A percentile compares a stretch with the other conserved stretches of the same genome.
These are phyloP conservation scores for Lichtheimia ornata DNA, from an alignment of 371 early-diverging fungal genomes.

Conservation along the genomic window DNA sequence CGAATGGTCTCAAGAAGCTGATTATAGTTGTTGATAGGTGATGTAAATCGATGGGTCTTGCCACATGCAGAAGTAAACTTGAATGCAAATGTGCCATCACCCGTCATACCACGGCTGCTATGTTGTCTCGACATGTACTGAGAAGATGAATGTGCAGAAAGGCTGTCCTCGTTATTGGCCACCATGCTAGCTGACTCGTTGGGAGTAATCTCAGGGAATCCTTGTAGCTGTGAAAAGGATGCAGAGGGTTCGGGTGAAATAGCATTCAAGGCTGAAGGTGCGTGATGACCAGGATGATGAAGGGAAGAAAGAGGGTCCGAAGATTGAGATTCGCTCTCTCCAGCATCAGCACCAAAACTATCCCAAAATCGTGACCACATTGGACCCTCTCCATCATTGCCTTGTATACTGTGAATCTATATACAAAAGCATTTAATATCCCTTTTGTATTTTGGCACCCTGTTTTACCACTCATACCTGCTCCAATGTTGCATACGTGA, in stretches of 20 bases:
- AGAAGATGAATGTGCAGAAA: slow-evolving; percentile 23
- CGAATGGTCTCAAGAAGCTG: slow-evolving; percentile 55
- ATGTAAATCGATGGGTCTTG: slow-evolving; percentile 78
- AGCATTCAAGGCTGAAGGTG: slow-evolving; percentile 16
- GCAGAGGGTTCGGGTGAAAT: slow-evolving; percentile 44
- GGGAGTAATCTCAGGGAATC: slow-evolving; percentile 46
- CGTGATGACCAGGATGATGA: slow-evolving; percentile 21
- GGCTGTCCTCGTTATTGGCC: slow-evolving; percentile 30
- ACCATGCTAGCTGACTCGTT: slow-evolving; percentile 51
- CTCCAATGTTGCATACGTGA: slow-evolving; percentile 83
- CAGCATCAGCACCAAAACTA: slow-evolving; percentile 51
- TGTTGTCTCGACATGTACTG: slow-evolving; percentile 11
- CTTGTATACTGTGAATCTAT: slow-evolving; percentile 43
- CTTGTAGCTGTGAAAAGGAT: slow-evolving; percentile 42
- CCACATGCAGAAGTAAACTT: slow-evolving; percentile 69
- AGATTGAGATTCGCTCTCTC: slow-evolving; percentile 40
- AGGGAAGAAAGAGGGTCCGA: slow-evolving; percentile 34
- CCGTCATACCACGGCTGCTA: slow-evolving; percentile 1
- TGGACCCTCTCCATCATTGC: slow-evolving; percentile 46
- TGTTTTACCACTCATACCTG: slow-evolving; percentile 38
- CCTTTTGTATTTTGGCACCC: background rate
- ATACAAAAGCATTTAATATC: background rate
- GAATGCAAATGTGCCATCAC: slow-evolving; percentile 63
- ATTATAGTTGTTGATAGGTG: slow-evolving; percentile 45
- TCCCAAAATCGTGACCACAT: slow-evolving; percentile 54